Evolutionary conservation across 768 basidiomycete genomes (phyloP), one percentile per base, ranked within the genome.

Genomic region (Tricholomella constricta): DNA sequence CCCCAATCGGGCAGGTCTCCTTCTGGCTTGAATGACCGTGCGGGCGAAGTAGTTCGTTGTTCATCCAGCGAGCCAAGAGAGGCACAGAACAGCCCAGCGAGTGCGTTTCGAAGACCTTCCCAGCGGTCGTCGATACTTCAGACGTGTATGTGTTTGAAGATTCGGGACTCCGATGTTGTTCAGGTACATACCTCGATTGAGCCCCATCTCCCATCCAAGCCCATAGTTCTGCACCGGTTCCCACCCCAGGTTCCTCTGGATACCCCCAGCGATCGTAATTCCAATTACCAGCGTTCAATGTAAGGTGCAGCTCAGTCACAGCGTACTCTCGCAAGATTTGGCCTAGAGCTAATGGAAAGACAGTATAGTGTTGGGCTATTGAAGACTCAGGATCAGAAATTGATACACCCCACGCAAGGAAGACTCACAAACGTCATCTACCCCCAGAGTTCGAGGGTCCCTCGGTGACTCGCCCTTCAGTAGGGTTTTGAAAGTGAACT

Each of bases 21-120:
- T 58, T 85, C 74, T 11, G 85, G 88, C 20, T 68, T 72, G 68
- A 87, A 91, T 7, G 84, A 78, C 51, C 74, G 71, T 15, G 63
- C 56, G 0, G 89, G 90, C 2, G 83, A 81, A 0, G 86, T 89
- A 2, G 90, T 94, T 38, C 86, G 84, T 36, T 85, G 78, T 45
- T 87, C 82, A 63, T 92, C 85, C 27, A 92, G 70, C 40, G 84
- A 81, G 12, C 88, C 91, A 0, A 98, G 78, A 3, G 93, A 94
- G 9, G 96, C 93, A 62, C 97, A 98, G 72, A 99, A 98, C 4
- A 98, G 75, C 17, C 97, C 97, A 0, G 94, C 88, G 2, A 98
- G 78, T 6, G 92, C 88, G 62, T 96, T 95, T 20, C 93, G 85
- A 4, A 97, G 79, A 7, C 86, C 88, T 54, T 79, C 78, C 94